Evolutionary conservation across 2,329 filamentous ascomycete species (phyloP), one percentile per base, ranked within the genome.

Genomic region (Torrubiella hemipterigena): DNA sequence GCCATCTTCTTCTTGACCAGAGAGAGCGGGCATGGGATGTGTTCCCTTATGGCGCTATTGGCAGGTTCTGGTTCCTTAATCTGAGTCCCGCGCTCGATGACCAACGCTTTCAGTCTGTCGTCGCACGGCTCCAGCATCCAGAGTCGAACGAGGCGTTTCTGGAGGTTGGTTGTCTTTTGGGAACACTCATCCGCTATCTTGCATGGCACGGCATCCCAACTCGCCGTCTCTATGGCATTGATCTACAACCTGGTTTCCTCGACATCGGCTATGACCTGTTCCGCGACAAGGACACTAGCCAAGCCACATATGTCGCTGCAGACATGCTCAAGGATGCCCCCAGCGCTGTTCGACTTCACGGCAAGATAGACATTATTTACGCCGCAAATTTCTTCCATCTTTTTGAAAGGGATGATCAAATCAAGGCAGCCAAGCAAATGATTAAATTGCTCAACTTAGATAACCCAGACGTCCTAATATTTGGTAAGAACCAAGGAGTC

Each of bases 111-210:
- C n/a, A n/a, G n/a, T n/a, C n/a, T n/a, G n/a, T n/a, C n/a, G n/a
- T n/a, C n/a, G n/a, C n/a, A n/a, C n/a, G n/a, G n/a, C n/a, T n/a
- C n/a, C n/a, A n/a, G n/a, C n/a, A n/a, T n/a, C n/a, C n/a, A n/a
- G n/a, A n/a, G n/a, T n/a, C n/a, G n/a, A n/a, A n/a, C n/a, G n/a
- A n/a, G n/a, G n/a, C n/a, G n/a, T n/a, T n/a, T n/a, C 32, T 51
- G 6, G 48, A 51, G 18, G 30, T 52, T 9, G 48, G 46, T 10
- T 48, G 48, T 30, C 49, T 48, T 33, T 43, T 51, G 18, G 49
- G 43, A 3, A 46, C 50, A 21, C 48, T 49, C 28, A 36, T 51
- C 8, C 46, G 47, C 6, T 33, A 42, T 29, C 33, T 50, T 12
- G 40, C 46, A 4, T 30, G 35, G 17, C 44, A 49, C 26, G 47